Evolutionary conservation across 305 asterid species (phyloP).

Genomic region (Fraxinus xanthoxyloides): DNA sequence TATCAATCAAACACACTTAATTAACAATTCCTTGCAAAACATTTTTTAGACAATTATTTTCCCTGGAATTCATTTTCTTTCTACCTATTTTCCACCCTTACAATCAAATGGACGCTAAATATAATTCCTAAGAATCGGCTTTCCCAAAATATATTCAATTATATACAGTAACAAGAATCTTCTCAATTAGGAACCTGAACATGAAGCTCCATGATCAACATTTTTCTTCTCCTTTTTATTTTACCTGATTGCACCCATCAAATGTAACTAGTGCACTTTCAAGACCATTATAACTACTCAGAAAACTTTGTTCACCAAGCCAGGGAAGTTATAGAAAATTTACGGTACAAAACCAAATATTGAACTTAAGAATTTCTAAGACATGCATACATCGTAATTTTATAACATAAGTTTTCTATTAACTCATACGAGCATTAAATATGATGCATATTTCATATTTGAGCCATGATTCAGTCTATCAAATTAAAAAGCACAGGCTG

Average conservation of each 20-base stretch:
- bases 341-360: not conserved
- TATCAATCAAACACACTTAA: too few species aligned
- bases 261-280: conserved; percentile 1
- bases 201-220: conserved; percentile 22
- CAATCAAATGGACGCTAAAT: too few species aligned
- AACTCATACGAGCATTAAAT: not conserved
- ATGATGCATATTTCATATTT: not conserved
- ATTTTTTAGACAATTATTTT: too few species aligned
- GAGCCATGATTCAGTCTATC: not conserved
- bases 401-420: not conserved
- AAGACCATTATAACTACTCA: not conserved
- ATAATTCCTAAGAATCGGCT: too few species aligned
- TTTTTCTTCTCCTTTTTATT: not conserved
- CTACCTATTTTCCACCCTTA: too few species aligned
- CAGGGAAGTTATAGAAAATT: not conserved
- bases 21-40: too few species aligned
- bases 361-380: not conserved
- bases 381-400: not conserved
- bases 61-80: too few species aligned
- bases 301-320: not conserved
- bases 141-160: too few species aligned
- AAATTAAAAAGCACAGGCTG: not conserved
- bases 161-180: too few species aligned
- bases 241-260: conserved; percentile 11
- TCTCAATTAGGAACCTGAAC: conserved; percentile 30